Base-by-base conservation (phyloP, 2,329 filamentous ascomycete species). In the Fusarium newnesense region DNA sequence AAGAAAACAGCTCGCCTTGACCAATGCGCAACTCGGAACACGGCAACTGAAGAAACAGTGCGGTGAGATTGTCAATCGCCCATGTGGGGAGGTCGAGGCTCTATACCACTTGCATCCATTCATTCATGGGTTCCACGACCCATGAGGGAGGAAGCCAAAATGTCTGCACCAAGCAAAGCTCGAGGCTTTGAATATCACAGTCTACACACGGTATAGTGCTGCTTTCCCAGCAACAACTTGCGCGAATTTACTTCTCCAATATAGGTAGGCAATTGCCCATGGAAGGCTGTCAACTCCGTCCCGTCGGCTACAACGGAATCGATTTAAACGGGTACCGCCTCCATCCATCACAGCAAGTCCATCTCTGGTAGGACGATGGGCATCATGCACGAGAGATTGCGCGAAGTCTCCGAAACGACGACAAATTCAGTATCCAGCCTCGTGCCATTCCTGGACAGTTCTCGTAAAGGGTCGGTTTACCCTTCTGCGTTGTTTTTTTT, bases 11-110 rank as follows among this genome's bases (percentile, higher is more conserved):
- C 49, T 69, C 32, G 28, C 32, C 32, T 70, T 49, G 42, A 64
- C 49, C 68, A 65, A 61, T 64, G 72, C 64, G 60, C 47, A 67
- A 63, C 73, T 78, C 76, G 76, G 76, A 78, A 78, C 76, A 78
- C 76, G 76, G 76, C 76, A 78, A 73, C 44, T 74, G 32, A 64
- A 64, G 53, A 67, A 68, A 64, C 64, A 69, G 73, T 75, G 72
- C 68, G 73, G 76, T 78, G 76, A 76, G 72, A 75, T 78, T 75
- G 64, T 64, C 74, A 64, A 42, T 60, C 43, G 21, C 30, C 59
- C 68, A 76, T 76, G 75, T 77, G 76, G 76, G 75, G 75, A 68
- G 71, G 68, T 65, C 47, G 26, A 63, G 67, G 68, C 60, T 70
- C 70, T 68, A 68, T 74, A 37, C 60, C 68, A 64, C 61, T 61